These are phyloP conservation scores for Mariannaea elegans DNA, from an alignment of 2,329 filamentous ascomycete genomes.

Conservation along the genomic window DNA sequence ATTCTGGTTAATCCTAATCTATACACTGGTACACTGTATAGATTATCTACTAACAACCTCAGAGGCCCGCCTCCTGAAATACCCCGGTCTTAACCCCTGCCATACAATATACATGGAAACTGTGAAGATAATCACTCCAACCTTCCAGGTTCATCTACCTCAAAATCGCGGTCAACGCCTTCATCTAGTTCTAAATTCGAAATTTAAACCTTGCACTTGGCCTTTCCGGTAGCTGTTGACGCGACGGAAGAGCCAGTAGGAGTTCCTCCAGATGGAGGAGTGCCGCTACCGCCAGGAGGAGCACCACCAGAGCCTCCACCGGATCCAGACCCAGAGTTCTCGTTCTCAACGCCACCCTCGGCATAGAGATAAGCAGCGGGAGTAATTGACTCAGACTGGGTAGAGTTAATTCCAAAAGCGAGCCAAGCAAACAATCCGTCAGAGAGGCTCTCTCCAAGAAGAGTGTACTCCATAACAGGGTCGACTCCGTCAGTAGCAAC, in stretches of 20 bases:
- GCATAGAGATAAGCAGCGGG: slow-evolving; percentile 33
- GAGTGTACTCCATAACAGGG: slow-evolving; percentile 66
- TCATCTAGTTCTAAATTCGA: neutral
- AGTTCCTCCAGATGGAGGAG: slow-evolving; percentile 11
- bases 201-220: slow-evolving; percentile 16
- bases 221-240: neutral
- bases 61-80: too few species aligned
- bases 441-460: slow-evolving; percentile 60
- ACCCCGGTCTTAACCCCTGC: too few species aligned
- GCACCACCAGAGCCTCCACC: neutral
- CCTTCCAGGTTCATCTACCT: too few species aligned
- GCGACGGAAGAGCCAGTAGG: neutral
- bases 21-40: neutral
- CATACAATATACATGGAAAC: too few species aligned
- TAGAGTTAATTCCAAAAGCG: slow-evolving; percentile 58
- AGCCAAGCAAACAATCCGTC: slow-evolving; percentile 67
- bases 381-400: slow-evolving; percentile 27
- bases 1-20: too few species aligned
- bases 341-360: slow-evolving; percentile 34
- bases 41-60: too few species aligned
- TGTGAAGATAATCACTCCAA: too few species aligned
- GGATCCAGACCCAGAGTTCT: slow-evolving; percentile 24
- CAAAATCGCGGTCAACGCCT: neutral
- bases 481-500: slow-evolving; percentile 60
- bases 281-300: slow-evolving; percentile 18